Base-by-base conservation (phyloP, 108 stramenopile genomes). In the Nitzschia sp. region DNA sequence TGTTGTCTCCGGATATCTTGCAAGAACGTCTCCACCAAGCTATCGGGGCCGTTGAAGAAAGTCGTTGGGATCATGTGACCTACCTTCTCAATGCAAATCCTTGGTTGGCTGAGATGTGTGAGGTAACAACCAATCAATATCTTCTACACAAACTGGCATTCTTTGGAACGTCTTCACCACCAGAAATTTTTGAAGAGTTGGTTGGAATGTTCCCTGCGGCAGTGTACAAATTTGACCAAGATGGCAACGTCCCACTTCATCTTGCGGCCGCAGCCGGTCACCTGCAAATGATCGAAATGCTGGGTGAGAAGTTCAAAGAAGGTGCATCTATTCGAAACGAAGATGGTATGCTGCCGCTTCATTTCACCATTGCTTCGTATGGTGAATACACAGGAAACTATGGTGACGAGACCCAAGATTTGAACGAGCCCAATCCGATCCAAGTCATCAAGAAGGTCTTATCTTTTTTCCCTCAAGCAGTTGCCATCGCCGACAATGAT, bases 301-400 rank as follows among this genome's bases (percentile, higher is more conserved):
- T 94, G 41, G 87, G 85, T 40, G 76, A 83, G 51, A 64, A 70
- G 43, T 94, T 94, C 48, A 65, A 85, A 25, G 78, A 84, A 48
- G 93, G 90, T 39, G 93, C 93, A 20, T 89, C 89, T 37, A 90
- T 94, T 51, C 79, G 89, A 65, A 94, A 94, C 53, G 85, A 94
- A 57, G 86, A 94, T 41, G 93, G 93, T 14, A 77, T 89, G 72
- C 78, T 94, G 15, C 90, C 93, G 9, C 58, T 90, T 52, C 89
- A 93, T 59, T 77, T 89, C 51, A 80, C 88, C 15, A 76, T 91
- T 65, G 77, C 72, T 1, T 70, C 75, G 10, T 70, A 67, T 43
- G 63, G 50, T 7, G 56, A 70, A 25, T 39, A 41, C 37, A 48
- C 34, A 21, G 48, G 37, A 12, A 14, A 52, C 7, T 65, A 73